These are phyloP conservation scores for Limnanthes douglasii DNA, from an alignment of 345 rosid genomes.

Conservation along the genomic window DNA sequence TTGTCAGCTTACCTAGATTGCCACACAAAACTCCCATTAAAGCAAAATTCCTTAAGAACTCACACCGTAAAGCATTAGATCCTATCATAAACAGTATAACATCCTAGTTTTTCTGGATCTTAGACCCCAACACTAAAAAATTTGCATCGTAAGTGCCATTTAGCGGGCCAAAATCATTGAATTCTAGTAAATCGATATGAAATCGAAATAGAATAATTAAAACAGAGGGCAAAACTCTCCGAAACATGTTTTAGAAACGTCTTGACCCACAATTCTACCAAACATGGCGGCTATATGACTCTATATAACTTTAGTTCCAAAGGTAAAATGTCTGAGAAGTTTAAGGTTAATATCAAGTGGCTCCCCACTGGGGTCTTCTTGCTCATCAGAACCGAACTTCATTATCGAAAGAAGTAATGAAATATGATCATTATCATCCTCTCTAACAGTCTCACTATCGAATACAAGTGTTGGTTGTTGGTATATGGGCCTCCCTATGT, in stretches of 20 bases:
- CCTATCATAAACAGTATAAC: slow-evolving; percentile 64
- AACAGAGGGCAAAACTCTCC: slow-evolving; percentile 87
- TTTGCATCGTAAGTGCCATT: slow-evolving; percentile 78
- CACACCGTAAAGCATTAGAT: slow-evolving; percentile 90
- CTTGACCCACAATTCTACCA: slow-evolving; percentile 90
- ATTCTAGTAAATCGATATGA: slow-evolving; percentile 44
- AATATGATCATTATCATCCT: slow-evolving; percentile 13
- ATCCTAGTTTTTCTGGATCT: slow-evolving; percentile 60
- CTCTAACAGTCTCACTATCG: slow-evolving; percentile 11
- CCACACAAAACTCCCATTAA: slow-evolving; percentile 72
- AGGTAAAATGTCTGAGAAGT: slow-evolving; percentile 54
- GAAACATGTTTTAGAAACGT: slow-evolving; percentile 83
- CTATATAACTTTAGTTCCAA: slow-evolving; percentile 77
- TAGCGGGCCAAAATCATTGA: slow-evolving; percentile 42
- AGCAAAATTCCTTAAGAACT: slow-evolving; percentile 76
- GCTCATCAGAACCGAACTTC: slow-evolving; percentile 11
- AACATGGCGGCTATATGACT: slow-evolving; percentile 97
- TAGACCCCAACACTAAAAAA: slow-evolving; percentile 72
- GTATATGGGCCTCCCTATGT: too few species aligned
- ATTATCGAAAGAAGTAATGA: slow-evolving; percentile 26
- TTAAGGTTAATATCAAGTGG: slow-evolving; percentile 34
- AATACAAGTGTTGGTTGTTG: slow-evolving; percentile 6
- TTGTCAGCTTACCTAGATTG: slow-evolving; percentile 42
- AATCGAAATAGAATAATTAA: slow-evolving; percentile 84
- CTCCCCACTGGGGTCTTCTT: slow-evolving; percentile 11